These are phyloP conservation scores for Rhodotorula sp. DNA, from an alignment of 1,284 basidiomycete species.

Conservation along the genomic window DNA sequence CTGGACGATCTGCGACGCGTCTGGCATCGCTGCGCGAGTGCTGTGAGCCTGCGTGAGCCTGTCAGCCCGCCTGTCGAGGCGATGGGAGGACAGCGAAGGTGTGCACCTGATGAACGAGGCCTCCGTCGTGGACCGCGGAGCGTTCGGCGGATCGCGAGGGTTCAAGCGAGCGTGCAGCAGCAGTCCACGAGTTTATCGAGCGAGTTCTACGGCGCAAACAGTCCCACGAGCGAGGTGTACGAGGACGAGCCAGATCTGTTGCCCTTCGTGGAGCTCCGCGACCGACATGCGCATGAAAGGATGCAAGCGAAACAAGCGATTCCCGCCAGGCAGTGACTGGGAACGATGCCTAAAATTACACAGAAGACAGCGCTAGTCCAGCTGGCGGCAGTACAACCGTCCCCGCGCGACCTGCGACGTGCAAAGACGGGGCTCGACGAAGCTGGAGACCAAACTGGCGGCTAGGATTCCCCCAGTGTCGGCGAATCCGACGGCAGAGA, in stretches of 20 bases:
- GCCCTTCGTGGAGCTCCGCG: not conserved
- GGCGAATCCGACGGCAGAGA: constrained; percentile 43
- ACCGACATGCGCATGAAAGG: no score
- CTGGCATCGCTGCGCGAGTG: no score
- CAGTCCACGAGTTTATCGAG: not conserved
- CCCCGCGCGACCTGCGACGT: constrained; percentile 9
- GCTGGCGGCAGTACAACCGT: constrained; percentile 14
- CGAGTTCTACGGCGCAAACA: not conserved
- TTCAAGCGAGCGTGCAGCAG: not conserved
- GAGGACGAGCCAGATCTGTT: not conserved
- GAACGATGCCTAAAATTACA: no score
- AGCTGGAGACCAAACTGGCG: constrained; percentile 12
- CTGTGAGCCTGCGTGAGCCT: no score
- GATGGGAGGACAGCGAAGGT: no score
- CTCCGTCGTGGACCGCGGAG: no score
- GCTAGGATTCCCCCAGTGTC: constrained; percentile 32
- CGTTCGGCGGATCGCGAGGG: not conserved
- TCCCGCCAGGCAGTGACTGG: not conserved
- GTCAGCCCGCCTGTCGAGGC: no score
- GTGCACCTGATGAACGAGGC: no score
- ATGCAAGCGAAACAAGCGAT: not conserved
- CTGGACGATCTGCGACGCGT: no score
- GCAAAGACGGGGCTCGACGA: constrained; percentile 24
- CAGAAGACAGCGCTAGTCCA: constrained; percentile 4
- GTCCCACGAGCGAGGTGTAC: not conserved